These are phyloP conservation scores for Pythium folliculosum DNA, from an alignment of 352 stramenopile genomes.

Conservation along the genomic window DNA sequence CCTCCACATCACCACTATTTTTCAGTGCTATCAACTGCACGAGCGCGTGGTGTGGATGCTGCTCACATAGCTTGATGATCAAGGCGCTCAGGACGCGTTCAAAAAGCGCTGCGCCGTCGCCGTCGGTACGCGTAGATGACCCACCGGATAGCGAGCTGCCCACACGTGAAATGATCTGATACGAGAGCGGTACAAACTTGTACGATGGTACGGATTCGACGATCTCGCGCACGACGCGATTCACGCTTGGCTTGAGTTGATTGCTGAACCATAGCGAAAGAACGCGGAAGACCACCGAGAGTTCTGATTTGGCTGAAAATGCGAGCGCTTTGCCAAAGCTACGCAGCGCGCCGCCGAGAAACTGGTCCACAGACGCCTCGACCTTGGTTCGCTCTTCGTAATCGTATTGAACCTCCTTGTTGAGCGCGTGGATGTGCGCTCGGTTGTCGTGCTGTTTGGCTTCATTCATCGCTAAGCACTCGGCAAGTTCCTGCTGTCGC, in stretches of 20 bases:
- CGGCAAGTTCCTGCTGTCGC: conserved; percentile 57
- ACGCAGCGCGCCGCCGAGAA: conserved; percentile 85
- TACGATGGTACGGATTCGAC: conserved; percentile 90
- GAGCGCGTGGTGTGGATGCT: conserved; percentile 97
- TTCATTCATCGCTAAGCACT: conserved; percentile 62
- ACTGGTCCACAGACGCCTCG: conserved; percentile 82
- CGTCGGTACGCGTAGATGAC: conserved; percentile 2
- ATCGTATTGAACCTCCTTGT: conserved; percentile 90
- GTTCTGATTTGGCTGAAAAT: conserved; percentile 63
- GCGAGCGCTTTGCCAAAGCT: conserved; percentile 78
- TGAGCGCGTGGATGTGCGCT: conserved; percentile 66
- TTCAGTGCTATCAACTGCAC: conserved; percentile 95
- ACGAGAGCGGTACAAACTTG: conserved; percentile 96
- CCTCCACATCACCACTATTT: conserved; percentile 91
- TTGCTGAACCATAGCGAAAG: conserved; percentile 96
- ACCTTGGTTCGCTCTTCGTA: conserved; percentile 85
- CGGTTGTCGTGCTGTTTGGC: conserved; percentile 64
- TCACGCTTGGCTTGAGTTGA: conserved; percentile 67
- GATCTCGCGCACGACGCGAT: conserved; percentile 84
- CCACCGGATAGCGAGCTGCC: conserved; percentile 41
- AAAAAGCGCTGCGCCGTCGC: conserved; percentile 46
- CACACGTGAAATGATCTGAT: conserved; percentile 97
- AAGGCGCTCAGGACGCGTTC: conserved; percentile 87
- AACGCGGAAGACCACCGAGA: conserved; percentile 92
- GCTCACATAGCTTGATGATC: conserved; percentile 90